Percentiles rank a stretch among this genome's conserved stretches.
Conservation (phyloP, 331 rosid species). For the Cydonia oblonga region DNA sequence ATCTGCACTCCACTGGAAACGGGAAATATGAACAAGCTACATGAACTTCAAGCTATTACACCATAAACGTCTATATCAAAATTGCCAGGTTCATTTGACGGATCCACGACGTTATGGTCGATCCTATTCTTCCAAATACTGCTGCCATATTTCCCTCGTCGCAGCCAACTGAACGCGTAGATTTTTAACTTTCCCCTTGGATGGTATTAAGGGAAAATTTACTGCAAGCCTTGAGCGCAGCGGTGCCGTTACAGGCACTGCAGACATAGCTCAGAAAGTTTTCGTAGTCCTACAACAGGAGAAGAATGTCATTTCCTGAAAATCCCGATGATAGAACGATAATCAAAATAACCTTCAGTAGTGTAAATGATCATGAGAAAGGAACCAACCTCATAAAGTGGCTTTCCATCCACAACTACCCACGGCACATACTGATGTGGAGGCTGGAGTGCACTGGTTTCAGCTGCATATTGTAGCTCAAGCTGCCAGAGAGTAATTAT, state of each 20-base stretch:
- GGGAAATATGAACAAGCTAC: not conserved
- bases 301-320: not conserved
- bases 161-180: slow-evolving; percentile 16
- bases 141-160: slow-evolving; percentile 3
- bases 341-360: not conserved
- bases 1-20: not conserved
- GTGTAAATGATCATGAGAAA: not conserved
- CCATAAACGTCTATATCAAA: slow-evolving; percentile 12
- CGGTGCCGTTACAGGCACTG: slow-evolving; percentile 52
- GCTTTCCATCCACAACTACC: slow-evolving; percentile 82
- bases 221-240: slow-evolving; percentile 32
- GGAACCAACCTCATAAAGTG: slow-evolving; percentile 69
- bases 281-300: slow-evolving; percentile 61
- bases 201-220: slow-evolving; percentile 21
- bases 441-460: slow-evolving; percentile 63
- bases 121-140: slow-evolving; percentile 22
- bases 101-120: slow-evolving; percentile 38
- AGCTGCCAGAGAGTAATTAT: slow-evolving; percentile 46
- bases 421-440: slow-evolving; percentile 87
- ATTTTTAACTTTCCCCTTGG: slow-evolving; percentile 5
- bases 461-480: slow-evolving; percentile 56
- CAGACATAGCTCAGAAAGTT: slow-evolving; percentile 62
- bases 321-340: not conserved
- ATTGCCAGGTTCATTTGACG: slow-evolving; percentile 20
- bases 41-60: not conserved